Evolutionary conservation across 2,329 filamentous ascomycete genomes (phyloP).

Genomic region (Monascus ruber): DNA sequence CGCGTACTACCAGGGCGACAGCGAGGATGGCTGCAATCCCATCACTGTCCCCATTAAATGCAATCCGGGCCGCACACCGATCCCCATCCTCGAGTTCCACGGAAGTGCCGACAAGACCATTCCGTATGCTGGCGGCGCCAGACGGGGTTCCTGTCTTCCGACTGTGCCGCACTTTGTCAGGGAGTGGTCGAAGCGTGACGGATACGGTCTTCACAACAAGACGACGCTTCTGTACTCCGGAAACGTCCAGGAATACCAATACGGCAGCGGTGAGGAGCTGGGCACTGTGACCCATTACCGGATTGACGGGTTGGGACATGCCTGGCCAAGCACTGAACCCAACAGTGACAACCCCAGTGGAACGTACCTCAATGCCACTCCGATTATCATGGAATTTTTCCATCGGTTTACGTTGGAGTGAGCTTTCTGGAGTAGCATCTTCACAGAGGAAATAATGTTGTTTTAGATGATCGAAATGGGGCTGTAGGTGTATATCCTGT

Average conservation of each 20-base stretch:
- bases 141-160: constrained; percentile 9
- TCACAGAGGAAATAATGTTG: too few species aligned
- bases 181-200: constrained; percentile 17
- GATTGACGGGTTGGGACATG: constrained; percentile 8
- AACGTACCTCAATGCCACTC: constrained; percentile 11
- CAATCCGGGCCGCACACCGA: constrained; percentile 14
- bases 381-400: constrained; percentile 8
- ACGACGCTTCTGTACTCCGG: not conserved
- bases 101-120: constrained; percentile 32
- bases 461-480: too few species aligned
- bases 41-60: constrained; percentile 12
- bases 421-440: too few species aligned
- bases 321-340: constrained; percentile 10
- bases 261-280: constrained; percentile 1
- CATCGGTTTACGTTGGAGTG: too few species aligned
- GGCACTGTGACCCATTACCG: constrained; percentile 8
- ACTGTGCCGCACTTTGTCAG: constrained; percentile 10
- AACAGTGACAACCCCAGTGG: constrained; percentile 8
- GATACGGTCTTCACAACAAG: constrained; percentile 2
- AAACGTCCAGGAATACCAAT: constrained; percentile 4
- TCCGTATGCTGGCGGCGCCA: constrained; percentile 25
- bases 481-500: too few species aligned
- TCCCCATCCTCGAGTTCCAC: constrained; percentile 36
- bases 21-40: constrained; percentile 9
- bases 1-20: constrained; percentile 30